Conservation (phyloP, 129 eudicot genomes). For the Erigeron canadensis region DNA sequence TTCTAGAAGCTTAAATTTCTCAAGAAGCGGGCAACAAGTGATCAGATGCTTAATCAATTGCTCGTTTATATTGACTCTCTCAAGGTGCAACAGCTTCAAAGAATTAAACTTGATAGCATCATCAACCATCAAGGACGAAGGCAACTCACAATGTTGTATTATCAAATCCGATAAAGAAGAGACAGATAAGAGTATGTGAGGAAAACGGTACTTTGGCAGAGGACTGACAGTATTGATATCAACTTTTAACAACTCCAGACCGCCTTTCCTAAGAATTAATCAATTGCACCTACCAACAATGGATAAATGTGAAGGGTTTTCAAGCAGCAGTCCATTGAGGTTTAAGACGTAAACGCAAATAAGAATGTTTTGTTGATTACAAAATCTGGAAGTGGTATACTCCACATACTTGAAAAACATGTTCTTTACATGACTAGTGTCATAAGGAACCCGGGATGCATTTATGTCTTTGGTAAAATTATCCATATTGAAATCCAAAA, state of each 20-base stretch:
- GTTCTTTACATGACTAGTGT: too few species aligned
- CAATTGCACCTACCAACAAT: neutral
- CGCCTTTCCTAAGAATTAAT: neutral
- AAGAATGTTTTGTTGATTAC: neutral
- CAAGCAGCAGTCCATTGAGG: neutral
- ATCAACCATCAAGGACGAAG: neutral
- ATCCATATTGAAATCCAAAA: too few species aligned
- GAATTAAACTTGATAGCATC: constrained; percentile 2
- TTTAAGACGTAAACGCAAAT: neutral
- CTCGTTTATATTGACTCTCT: neutral
- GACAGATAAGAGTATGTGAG: neutral
- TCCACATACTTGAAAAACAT: too few species aligned
- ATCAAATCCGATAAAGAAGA: neutral
- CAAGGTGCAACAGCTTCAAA: neutral
- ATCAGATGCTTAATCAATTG: neutral
- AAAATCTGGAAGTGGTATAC: constrained; percentile 6
- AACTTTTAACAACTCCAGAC: neutral
- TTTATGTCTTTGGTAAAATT: too few species aligned
- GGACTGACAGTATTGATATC: neutral
- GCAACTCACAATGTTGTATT: neutral
- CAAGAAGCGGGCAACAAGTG: neutral
- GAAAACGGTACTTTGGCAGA: neutral
- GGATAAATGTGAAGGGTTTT: too few species aligned
- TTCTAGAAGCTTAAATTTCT: neutral
- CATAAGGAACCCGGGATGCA: too few species aligned